These are phyloP conservation scores for Kazachstania sp. DNA, from an alignment of 1,139 yeast species.

Conservation along the genomic window DNA sequence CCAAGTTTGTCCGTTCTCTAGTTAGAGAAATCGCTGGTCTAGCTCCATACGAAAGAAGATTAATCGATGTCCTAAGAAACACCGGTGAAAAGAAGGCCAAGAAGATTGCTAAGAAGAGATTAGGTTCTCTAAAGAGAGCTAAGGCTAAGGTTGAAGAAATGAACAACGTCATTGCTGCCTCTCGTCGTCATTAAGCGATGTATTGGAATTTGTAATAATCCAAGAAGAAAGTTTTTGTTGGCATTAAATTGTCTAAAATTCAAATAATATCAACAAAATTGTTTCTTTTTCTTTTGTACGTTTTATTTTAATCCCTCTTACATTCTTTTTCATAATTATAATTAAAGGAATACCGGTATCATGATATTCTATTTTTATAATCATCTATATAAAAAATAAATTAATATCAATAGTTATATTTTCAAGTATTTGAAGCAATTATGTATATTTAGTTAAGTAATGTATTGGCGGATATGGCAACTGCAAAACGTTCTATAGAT, in stretches of 20 bases:
- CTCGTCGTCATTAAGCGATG: slow-evolving; percentile 63
- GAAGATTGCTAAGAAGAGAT: slow-evolving; percentile 99
- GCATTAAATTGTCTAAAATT: background rate
- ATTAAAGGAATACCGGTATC: slow-evolving; percentile 5
- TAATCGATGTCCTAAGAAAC: slow-evolving; percentile 98
- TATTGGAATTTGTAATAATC: background rate
- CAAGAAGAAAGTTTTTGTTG: background rate
- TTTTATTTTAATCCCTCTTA: background rate
- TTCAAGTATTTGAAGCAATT: background rate
- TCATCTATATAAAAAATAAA: background rate
- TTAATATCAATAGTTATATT: slow-evolving; percentile 3
- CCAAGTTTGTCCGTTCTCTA: slow-evolving; percentile 88
- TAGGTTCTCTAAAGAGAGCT: slow-evolving; percentile 99
- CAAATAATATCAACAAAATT: background rate
- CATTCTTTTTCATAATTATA: slow-evolving; percentile 4
- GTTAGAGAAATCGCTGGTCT: slow-evolving; percentile 98
- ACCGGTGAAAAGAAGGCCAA: slow-evolving; percentile 99
- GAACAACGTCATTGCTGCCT: slow-evolving; percentile 93
- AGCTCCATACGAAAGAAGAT: slow-evolving; percentile 99
- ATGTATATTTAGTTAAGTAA: too few species aligned
- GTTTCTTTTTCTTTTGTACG: background rate
- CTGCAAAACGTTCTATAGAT: too few species aligned
- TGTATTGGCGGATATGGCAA: too few species aligned
- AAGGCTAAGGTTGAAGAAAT: slow-evolving; percentile 99
- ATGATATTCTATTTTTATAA: slow-evolving; percentile 5